These are phyloP conservation scores for Achaetomium macrosporum DNA, from an alignment of 2,329 filamentous ascomycete genomes.

Conservation along the genomic window DNA sequence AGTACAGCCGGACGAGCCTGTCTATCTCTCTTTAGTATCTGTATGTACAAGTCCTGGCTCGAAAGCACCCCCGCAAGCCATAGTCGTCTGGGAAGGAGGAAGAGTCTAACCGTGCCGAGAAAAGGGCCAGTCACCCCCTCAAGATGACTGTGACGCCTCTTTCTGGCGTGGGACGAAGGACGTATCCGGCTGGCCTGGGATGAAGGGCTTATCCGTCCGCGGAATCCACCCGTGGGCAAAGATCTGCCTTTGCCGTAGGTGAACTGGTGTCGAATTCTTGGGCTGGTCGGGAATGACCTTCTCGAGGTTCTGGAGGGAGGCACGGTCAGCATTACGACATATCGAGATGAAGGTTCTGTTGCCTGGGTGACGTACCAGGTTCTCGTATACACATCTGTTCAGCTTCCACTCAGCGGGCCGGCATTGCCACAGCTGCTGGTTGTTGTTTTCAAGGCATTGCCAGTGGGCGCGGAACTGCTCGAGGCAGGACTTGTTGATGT, in stretches of 20 bases:
- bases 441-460: slow-evolving; percentile 94
- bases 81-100: neutral
- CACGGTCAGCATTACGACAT: neutral
- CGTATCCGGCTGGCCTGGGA: slow-evolving; percentile 26
- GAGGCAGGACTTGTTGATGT: slow-evolving; percentile 93
- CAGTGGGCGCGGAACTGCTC: slow-evolving; percentile 89
- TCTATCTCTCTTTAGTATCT: slow-evolving; percentile 4
- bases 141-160: slow-evolving; percentile 21
- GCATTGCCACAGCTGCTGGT: slow-evolving; percentile 97
- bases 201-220: slow-evolving; percentile 26
- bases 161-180: slow-evolving; percentile 28
- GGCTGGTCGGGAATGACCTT: slow-evolving; percentile 74
- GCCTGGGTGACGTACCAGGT: slow-evolving; percentile 68
- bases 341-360: neutral
- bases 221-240: slow-evolving; percentile 43
- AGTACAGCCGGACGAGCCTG: slow-evolving; percentile 9
- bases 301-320: slow-evolving; percentile 59
- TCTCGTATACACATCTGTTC: slow-evolving; percentile 94
- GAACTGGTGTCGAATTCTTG: slow-evolving; percentile 63
- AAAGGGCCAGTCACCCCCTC: neutral
- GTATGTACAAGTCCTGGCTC: slow-evolving; percentile 11
- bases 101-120: neutral
- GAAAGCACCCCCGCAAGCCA: neutral
- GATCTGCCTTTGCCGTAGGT: slow-evolving; percentile 62
- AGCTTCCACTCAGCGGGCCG: slow-evolving; percentile 79